Base-by-base conservation (phyloP, 2,329 filamentous ascomycete species). In the Raffaelea arxii region DNA sequence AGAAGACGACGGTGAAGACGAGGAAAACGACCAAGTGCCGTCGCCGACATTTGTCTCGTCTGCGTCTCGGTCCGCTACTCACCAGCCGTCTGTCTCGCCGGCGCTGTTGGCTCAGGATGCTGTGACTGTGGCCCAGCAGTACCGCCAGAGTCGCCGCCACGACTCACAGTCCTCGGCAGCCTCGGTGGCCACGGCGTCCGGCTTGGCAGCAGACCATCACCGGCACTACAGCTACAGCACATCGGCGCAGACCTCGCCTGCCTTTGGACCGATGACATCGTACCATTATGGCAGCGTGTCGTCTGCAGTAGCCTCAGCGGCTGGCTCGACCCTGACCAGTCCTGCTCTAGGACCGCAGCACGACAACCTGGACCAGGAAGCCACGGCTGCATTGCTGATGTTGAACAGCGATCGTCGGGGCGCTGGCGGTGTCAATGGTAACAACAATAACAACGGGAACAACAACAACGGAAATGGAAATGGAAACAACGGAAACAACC, bases 371-470 rank as follows among this genome's bases (percentile, higher is more conserved):
- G 80, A 85, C 51, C 82, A 89, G 50, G 87, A 92, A 61, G 90
- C 88, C 1, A 92, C 88, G 7, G 83, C 87, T 12, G 90, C 89
- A 3, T 63, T 95, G 55, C 65, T 95, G 61, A 94, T 95, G 89
- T 69, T 96, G 49, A 94, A 90, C 54, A 80, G 74, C 46, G 88
- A 92, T 60, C 77, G 86, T 36, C 73, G 86, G 30, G 51, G 52
- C n/a, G 4, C 45, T 4, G 24, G 72, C 71, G 32, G 68, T 65
- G n/a, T n/a, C n/a, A n/a, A n/a, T n/a, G n/a, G n/a, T n/a, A n/a
- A n/a, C n/a, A 16, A 12, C 18, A 45, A 41, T 24, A 30, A 39
- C 42, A 18, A 47, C 43, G 6, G 47, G 56, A 2, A 58, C 36
- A 49, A 44, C n/a, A n/a, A n/a, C 11, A 41, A 46, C n/a, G 47